Percentiles rank a stretch among this genome's conserved stretches.
These are phyloP conservation scores for Coemansia sp. DNA, from an alignment of 192 early-diverging fungal genomes.

Conservation along the genomic window DNA sequence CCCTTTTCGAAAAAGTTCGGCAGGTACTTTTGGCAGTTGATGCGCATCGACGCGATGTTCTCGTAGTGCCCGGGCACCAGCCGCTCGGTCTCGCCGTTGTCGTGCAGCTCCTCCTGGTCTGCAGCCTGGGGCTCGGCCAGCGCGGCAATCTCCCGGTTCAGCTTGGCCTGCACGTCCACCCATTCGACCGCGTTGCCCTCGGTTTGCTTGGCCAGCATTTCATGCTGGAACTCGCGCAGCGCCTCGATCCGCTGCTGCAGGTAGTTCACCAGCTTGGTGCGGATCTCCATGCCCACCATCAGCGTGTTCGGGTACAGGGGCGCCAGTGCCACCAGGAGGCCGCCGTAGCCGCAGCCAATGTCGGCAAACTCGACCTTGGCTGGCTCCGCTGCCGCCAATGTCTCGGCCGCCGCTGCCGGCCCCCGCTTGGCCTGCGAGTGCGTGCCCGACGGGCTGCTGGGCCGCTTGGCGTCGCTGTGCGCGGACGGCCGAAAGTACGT, in stretches of 20 bases:
- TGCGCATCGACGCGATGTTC: slow-evolving; percentile 94
- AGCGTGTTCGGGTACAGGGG: slow-evolving; percentile 88
- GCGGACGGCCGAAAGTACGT: slow-evolving; percentile 32
- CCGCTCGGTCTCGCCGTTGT: slow-evolving; percentile 47
- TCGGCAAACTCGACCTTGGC: slow-evolving; percentile 89
- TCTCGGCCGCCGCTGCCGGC: slow-evolving; percentile 1
- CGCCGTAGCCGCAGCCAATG: slow-evolving; percentile 98
- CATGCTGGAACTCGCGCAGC: slow-evolving; percentile 60
- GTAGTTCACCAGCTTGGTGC: slow-evolving; percentile 90
- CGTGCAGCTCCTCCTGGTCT: slow-evolving; percentile 18
- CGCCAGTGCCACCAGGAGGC: slow-evolving; percentile 79
- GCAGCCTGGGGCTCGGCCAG: not conserved
- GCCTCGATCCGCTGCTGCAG: slow-evolving; percentile 87
- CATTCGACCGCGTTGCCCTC: slow-evolving; percentile 14
- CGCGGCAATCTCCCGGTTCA: slow-evolving; percentile 26
- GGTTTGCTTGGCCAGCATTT: slow-evolving; percentile 6
- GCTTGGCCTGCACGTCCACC: slow-evolving; percentile 51
- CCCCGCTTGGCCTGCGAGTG: slow-evolving; percentile 25
- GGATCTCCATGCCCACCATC: slow-evolving; percentile 99
- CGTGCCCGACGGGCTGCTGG: not conserved
- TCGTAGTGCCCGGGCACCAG: slow-evolving; percentile 74
- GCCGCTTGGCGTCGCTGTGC: slow-evolving; percentile 1
- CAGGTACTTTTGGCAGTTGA: slow-evolving; percentile 98
- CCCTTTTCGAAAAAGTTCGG: slow-evolving; percentile 97
- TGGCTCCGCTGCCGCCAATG: not conserved